phyloP scores from a whole-genome alignment of 169 alveolate genomes.

The Eimeria maxima region DNA sequence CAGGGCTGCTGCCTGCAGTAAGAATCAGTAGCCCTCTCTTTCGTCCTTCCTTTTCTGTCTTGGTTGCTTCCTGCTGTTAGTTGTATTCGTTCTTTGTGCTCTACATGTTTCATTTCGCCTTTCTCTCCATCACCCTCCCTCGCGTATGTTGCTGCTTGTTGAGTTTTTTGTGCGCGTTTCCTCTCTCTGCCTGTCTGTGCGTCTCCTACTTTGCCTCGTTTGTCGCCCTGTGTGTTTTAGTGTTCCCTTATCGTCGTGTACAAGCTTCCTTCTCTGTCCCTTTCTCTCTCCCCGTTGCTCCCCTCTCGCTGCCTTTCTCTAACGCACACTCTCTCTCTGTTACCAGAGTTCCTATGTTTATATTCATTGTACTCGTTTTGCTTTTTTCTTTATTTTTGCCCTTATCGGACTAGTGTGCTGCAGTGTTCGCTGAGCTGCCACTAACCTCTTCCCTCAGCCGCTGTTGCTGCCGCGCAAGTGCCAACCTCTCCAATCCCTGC shows the following conservation, averaged over 20 bases:
- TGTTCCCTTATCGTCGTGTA: too few species aligned
- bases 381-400: too few species aligned
- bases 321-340: neutral
- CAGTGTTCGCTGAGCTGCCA: neutral
- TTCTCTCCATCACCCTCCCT: neutral
- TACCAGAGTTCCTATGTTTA: neutral
- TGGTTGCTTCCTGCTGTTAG: neutral
- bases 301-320: neutral
- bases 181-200: neutral
- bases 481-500: slow-evolving; percentile 26
- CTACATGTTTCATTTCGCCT: neutral
- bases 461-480: slow-evolving; percentile 44
- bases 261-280: neutral
- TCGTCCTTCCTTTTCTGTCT: neutral
- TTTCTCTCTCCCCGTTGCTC: neutral
- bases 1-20: slow-evolving; percentile 27
- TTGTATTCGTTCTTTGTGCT: neutral
- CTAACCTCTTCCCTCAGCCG: slow-evolving; percentile 12
- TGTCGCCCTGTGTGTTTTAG: too few species aligned
- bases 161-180: neutral
- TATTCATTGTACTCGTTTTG: neutral
- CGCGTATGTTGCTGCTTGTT: neutral
- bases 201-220: neutral
- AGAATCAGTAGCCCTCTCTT: neutral
- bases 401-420: neutral